Conservation (phyloP, 495 filamentous ascomycete genomes). For the Tetracladium marchalianum region DNA sequence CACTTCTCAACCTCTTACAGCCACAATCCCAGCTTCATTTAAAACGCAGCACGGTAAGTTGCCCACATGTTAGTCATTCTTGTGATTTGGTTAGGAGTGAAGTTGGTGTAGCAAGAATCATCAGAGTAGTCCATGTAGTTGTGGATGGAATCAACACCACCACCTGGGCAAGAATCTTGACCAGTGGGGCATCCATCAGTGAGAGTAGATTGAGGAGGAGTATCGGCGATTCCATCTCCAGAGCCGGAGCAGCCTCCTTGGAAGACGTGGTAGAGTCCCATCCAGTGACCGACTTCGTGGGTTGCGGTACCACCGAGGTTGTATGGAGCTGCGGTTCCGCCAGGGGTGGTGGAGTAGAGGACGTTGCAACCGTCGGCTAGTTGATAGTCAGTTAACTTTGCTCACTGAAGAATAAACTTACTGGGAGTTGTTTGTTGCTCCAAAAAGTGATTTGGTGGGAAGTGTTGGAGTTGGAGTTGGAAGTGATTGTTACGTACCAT, state of each 20-base stretch:
- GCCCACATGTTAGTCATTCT: slow-evolving; percentile 35
- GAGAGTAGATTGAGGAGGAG: slow-evolving; percentile 40
- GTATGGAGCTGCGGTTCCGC: slow-evolving; percentile 38
- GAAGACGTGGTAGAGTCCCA: slow-evolving; percentile 57
- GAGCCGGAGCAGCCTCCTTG: slow-evolving; percentile 46
- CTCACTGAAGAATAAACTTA: no score
- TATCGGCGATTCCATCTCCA: slow-evolving; percentile 51
- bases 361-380: slow-evolving; percentile 49
- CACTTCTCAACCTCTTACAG: no score
- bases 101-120: slow-evolving; percentile 39
- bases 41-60: slow-evolving; percentile 26
- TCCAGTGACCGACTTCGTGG: slow-evolving; percentile 61
- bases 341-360: slow-evolving; percentile 42
- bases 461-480: no score
- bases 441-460: no score
- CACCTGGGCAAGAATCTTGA: slow-evolving; percentile 41
- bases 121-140: slow-evolving; percentile 59
- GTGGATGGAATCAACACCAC: slow-evolving; percentile 47
- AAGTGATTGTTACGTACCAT: no score
- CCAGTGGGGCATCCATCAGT: slow-evolving; percentile 47
- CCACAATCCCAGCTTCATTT: no score
- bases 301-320: slow-evolving; percentile 49
- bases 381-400: no score
- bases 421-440: no score
- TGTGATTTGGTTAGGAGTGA: slow-evolving; percentile 32